Conservation (phyloP, 768 basidiomycete species). For the Hydnum rufescens region DNA sequence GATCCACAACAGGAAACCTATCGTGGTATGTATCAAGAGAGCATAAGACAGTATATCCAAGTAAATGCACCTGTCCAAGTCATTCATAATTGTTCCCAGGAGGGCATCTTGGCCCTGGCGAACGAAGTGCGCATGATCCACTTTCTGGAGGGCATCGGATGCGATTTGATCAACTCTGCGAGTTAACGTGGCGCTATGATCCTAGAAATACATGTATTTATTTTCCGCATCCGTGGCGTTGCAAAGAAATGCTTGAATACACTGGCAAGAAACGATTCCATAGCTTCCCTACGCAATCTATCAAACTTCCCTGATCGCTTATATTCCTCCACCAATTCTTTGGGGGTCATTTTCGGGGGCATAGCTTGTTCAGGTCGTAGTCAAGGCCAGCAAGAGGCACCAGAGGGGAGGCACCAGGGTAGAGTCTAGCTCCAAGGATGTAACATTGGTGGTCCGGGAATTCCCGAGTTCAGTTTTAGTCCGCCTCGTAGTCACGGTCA, state of each 20-base stretch:
- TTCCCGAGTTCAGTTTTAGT: not conserved
- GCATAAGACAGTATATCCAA: not conserved
- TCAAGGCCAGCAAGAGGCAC: no score
- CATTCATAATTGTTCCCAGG: not conserved
- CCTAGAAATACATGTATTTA: no score
- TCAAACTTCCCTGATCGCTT: not conserved
- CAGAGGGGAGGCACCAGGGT: no score
- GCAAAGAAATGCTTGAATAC: not conserved
- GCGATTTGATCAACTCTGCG: not conserved
- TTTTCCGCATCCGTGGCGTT: not conserved
- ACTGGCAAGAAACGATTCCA: not conserved
- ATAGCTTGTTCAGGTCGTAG: no score
- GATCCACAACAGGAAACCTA: not conserved
- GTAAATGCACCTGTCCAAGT: not conserved
- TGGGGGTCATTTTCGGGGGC: not conserved
- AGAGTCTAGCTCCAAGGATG: no score
- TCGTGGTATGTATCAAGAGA: not conserved
- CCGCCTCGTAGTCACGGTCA: constrained; percentile 12
- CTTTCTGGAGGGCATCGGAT: not conserved
- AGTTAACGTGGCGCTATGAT: not conserved
- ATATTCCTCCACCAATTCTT: not conserved
- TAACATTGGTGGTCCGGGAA: no score
- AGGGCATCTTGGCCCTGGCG: not conserved
- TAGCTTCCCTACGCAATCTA: not conserved
- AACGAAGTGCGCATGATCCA: not conserved